Base-by-base conservation (phyloP, 164 flowering plant genomes). In the Euptelea pleiosperma region DNA sequence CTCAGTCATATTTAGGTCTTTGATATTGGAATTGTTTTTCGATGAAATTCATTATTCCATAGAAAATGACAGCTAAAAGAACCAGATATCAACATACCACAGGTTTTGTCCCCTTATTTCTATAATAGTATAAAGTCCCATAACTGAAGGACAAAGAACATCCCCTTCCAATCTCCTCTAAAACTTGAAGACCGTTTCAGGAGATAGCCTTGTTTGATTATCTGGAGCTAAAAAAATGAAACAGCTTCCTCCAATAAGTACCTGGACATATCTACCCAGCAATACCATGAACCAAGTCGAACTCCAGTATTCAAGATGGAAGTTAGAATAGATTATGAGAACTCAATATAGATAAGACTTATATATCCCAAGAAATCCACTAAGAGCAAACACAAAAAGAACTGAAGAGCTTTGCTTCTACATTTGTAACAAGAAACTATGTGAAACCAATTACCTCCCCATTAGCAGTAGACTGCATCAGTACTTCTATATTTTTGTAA, bases 161-260 rank as follows among this genome's bases (percentile, higher is more conserved):
- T 77, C 69, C 98, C 80, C 66, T 87, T 92, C 93, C 95, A 89
- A 63, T 89, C 91, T 58, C 84, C 88, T 60, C 95, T 85, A 64
- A 81, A 65, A 69, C 75, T 78, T 48, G 92, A 82, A 60, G 95
- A 82, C 60, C 85, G 78, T 70, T 89, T 89, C 45, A 87, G 67
- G 40, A 92, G 86, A 73, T 92, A 89, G 0, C 98, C 98, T 76
- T 92, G 91, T 62, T 85, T 89, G 66, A 92, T 84, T 18, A 85
- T 84, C 70, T 79, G 82, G 45, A 85, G 84, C 96, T 89, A 48
- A 22, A 65, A 53, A 9, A 40, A 52, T 52, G 45, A 58, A 60
- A 49, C 46, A 47, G 31, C 12, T 25, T 22, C 52, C 12, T 12
- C 22, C 26, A 33, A 48, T 51, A 34, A 43, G 35, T 51, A 44